Evolutionary conservation across 1,284 basidiomycete genomes (phyloP).

Genomic region (Leccinum huronense): DNA sequence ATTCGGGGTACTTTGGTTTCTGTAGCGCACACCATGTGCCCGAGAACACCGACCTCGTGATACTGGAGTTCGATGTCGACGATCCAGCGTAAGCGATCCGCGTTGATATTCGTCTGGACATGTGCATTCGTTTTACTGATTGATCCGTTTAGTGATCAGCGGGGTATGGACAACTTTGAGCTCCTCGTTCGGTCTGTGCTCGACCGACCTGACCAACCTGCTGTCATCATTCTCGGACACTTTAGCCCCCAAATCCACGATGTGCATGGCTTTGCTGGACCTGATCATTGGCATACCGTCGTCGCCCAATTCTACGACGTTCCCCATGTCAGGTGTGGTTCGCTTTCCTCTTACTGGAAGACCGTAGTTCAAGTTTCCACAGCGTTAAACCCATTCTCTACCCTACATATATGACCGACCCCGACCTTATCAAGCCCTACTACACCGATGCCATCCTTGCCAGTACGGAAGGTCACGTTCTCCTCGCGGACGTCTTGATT

Average conservation of each 20-base stretch:
- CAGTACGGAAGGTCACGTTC: constrained; percentile 73
- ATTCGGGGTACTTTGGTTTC: constrained; percentile 90
- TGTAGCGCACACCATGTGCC: constrained; percentile 90
- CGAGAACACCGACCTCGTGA: constrained; percentile 88
- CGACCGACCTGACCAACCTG: constrained; percentile 83
- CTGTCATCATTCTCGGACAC: constrained; percentile 88
- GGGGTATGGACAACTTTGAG: constrained; percentile 83
- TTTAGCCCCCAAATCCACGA: constrained; percentile 83
- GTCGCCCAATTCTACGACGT: constrained; percentile 96
- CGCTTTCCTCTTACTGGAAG: background rate
- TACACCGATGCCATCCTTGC: constrained; percentile 85
- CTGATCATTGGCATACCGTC: constrained; percentile 82
- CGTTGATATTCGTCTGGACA: background rate
- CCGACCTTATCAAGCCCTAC: constrained; percentile 67
- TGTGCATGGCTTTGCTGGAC: constrained; percentile 79
- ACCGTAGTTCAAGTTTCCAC: constrained; percentile 4
- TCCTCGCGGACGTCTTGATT: constrained; percentile 82
- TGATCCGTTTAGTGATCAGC: constrained; percentile 52
- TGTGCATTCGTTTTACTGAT: constrained; percentile 6
- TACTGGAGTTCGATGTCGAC: constrained; percentile 89
- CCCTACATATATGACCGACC: constrained; percentile 76
- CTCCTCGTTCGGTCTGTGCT: constrained; percentile 88
- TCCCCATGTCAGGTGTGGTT: constrained; percentile 71
- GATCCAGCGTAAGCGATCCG: constrained; percentile 70
- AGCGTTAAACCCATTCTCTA: constrained; percentile 83